A percentile compares a stretch with the other conserved stretches of the same genome.
These are phyloP conservation scores for Claviceps sp. DNA, from an alignment of 2,329 filamentous ascomycete genomes.

Conservation along the genomic window DNA sequence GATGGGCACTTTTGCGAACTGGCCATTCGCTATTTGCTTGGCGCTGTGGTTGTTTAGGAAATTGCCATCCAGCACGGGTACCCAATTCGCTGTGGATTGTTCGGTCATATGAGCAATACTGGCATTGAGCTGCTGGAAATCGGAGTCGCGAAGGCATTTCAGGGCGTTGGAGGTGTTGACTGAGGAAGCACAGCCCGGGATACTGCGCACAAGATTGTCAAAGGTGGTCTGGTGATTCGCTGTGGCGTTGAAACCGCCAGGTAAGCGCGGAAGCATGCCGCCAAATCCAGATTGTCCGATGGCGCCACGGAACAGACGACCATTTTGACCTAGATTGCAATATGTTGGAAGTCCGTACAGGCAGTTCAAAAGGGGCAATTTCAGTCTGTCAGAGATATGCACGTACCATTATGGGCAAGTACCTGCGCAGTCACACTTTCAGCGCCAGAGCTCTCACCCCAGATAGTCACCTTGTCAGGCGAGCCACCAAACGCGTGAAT, in stretches of 20 bases:
- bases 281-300: neutral
- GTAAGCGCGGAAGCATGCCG: neutral
- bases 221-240: neutral
- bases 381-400: neutral
- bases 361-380: too few species aligned
- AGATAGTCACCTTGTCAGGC: slow-evolving; percentile 32
- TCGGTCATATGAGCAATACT: neutral
- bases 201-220: neutral
- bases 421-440: slow-evolving; percentile 32
- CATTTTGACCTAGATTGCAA: neutral
- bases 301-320: neutral
- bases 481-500: slow-evolving; percentile 32
- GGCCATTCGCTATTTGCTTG: neutral
- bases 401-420: slow-evolving; percentile 28
- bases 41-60: neutral
- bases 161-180: neutral
- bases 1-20: neutral
- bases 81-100: neutral
- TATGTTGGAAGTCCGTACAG: neutral
- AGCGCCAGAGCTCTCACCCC: slow-evolving; percentile 36
- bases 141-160: neutral
- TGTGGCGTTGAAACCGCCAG: neutral
- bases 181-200: neutral
- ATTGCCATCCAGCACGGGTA: neutral
- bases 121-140: neutral